Percentiles rank a stretch among this genome's conserved stretches.
phyloP scores from a whole-genome alignment of 1,139 yeast genomes.

The Kurtzmaniella quercitrusa region DNA sequence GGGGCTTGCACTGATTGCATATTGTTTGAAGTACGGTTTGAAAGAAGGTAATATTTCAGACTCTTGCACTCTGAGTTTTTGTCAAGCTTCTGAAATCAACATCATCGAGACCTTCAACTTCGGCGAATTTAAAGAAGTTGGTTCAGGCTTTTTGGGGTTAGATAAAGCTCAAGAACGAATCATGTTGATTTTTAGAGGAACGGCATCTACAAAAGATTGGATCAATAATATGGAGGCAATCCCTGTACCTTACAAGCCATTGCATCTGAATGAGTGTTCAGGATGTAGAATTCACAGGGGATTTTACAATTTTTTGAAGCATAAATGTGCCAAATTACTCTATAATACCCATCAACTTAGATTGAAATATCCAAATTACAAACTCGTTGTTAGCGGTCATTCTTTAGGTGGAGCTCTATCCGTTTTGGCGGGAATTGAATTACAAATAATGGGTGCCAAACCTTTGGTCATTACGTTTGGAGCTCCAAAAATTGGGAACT shows the following conservation, averaged over 20 bases:
- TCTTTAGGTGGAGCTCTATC: slow-evolving; percentile 75
- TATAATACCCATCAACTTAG: slow-evolving; percentile 28
- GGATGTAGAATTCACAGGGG: slow-evolving; percentile 61
- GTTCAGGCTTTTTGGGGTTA: slow-evolving; percentile 49
- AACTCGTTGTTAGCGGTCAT: slow-evolving; percentile 58
- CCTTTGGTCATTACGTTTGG: slow-evolving; percentile 59
- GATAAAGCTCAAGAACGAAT: slow-evolving; percentile 35
- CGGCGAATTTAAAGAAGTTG: slow-evolving; percentile 42
- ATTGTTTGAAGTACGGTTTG: slow-evolving; percentile 34
- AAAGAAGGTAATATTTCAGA: slow-evolving; percentile 20
- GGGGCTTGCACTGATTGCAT: slow-evolving; percentile 32
- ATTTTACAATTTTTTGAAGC: slow-evolving; percentile 40
- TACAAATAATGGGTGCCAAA: slow-evolving; percentile 44
- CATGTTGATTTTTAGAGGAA: slow-evolving; percentile 51
- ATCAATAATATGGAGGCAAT: slow-evolving; percentile 44
- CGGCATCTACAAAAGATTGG: slow-evolving; percentile 56
- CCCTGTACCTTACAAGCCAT: slow-evolving; percentile 39
- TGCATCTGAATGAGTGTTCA: slow-evolving; percentile 30
- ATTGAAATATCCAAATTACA: slow-evolving; percentile 40
- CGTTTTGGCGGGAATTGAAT: slow-evolving; percentile 55
- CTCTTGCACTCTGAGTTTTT: slow-evolving; percentile 20
- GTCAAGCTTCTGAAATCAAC: slow-evolving; percentile 23
- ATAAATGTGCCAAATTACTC: slow-evolving; percentile 34
- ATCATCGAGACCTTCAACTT: slow-evolving; percentile 34
- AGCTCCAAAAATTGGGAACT: slow-evolving; percentile 60